Percentiles rank a stretch among this genome's conserved stretches.
Conservation (phyloP, 192 early-diverging fungal species). For the Coemansia sp. region DNA sequence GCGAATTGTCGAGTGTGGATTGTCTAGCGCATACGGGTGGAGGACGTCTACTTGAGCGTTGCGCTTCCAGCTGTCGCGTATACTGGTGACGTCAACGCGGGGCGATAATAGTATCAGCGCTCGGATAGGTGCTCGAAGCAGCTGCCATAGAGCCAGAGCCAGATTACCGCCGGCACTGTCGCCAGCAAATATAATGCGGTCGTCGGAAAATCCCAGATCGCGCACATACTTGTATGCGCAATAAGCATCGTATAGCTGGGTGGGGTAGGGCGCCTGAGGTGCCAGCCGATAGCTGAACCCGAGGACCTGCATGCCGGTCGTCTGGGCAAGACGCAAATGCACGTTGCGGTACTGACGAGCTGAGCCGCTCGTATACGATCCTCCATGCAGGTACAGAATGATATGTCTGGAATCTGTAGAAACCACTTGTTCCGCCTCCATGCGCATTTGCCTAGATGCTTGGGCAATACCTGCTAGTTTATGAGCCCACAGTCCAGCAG, state of each 20-base stretch:
- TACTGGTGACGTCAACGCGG: slow-evolving; percentile 32
- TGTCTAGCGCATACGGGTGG: neutral
- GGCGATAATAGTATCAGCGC: slow-evolving; percentile 33
- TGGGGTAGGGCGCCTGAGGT: slow-evolving; percentile 76
- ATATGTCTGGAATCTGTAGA: neutral
- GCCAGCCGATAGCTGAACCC: slow-evolving; percentile 78
- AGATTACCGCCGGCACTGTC: slow-evolving; percentile 53
- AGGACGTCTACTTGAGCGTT: slow-evolving; percentile 19
- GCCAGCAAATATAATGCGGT: slow-evolving; percentile 33
- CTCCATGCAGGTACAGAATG: slow-evolving; percentile 75
- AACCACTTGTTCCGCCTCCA: slow-evolving; percentile 13
- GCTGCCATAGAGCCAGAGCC: slow-evolving; percentile 36
- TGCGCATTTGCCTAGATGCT: neutral
- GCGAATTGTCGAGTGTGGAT: neutral
- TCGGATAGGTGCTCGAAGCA: neutral
- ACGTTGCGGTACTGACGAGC: slow-evolving; percentile 39
- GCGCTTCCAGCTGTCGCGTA: slow-evolving; percentile 14
- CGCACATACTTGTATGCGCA: slow-evolving; percentile 69
- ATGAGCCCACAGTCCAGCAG: slow-evolving; percentile 10
- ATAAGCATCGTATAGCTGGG: slow-evolving; percentile 76
- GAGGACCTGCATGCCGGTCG: slow-evolving; percentile 24
- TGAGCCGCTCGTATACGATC: slow-evolving; percentile 58
- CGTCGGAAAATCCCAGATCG: slow-evolving; percentile 6
- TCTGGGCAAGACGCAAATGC: slow-evolving; percentile 52
- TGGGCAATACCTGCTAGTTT: slow-evolving; percentile 4